Base-by-base conservation (phyloP, 1,139 yeast species). In the Candida smagusa region DNA sequence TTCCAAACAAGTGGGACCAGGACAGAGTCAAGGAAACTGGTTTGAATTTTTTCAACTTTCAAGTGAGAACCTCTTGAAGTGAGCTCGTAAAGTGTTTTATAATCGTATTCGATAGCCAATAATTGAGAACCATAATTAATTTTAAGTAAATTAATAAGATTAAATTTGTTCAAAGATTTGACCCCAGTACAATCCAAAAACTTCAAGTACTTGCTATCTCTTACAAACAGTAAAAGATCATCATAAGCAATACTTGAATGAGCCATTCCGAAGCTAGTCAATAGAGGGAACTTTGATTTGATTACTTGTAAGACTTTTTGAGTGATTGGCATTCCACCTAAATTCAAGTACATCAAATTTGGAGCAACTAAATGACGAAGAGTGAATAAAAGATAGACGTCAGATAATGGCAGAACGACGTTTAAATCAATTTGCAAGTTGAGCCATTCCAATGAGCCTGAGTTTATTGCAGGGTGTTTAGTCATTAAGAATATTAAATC, bases 251-350 rank as follows among this genome's bases (percentile, higher is more conserved):
- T 52, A 22, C 70, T 61, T 12, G 83, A 74, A 52, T 79, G 81
- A 24, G 82, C 79, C 25, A 85, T 68, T 23, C 80, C 74, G 35
- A 89, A 68, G 44, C 89, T 77, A 45, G 77, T 77, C 42, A 89
- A 65, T 19, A 65, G 50, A 1, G 74, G 63, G 47, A 81, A 82
- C 48, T 72, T 75, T 37, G 65, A 59, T 45, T 78, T 76, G 37
- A 87, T 77, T 13, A 78, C 65, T 31, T 64, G 59, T 40, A 89
- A 59, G 33, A 81, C 78, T 40, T 68, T 68, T 36, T 59, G 65
- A 43, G 67, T 70, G n/a, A 80, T 73, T 2, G 90, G 90, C 49
- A 82, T 65, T 0, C 96, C 96, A 37, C 86, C 86, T 32, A 89
- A 60, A 53, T 88, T 87, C 36, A 83, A 68, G 50, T 81, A 79